Base-by-base conservation (phyloP, 2,329 filamentous ascomycete genomes). In the Neurospora sp. region DNA sequence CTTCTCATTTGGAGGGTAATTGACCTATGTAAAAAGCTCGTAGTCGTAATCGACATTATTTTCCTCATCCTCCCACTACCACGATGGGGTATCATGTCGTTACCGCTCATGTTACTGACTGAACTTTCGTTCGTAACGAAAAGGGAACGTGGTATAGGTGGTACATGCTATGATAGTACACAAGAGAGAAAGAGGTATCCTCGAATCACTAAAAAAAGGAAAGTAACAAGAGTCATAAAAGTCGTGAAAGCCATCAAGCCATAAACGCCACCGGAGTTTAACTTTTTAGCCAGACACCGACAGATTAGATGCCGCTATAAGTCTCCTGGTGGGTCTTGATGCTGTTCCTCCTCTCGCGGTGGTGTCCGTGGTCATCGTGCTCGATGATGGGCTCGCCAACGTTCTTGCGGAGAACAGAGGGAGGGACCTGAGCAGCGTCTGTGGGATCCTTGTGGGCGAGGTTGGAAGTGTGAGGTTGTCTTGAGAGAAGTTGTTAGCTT, bases 361-460 rank as follows among this genome's bases (percentile, higher is more conserved):
- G 79, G 68, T 87, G 82, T 0, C 68, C 42, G 4, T 75, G 72
- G 46, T 86, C 81, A 1, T 77, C 81, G 68, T 87, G 85, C 66
- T 80, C 78, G n/a, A 85, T 76, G 1, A 75, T 68, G 0, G 85
- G 83, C 1, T 78, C 79, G 2, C 85, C 85, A 43, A 86, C 72
- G 66, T 83, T 80, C 74, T 83, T 78, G 67, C 79, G 79, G 71
- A 89, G 66, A 0, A 85, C 82, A 1, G 86, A 88, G 5, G 86
- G 86, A 1, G 86, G 85, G 0, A 87, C 86, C 75, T 88, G 85
- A 0, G 86, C 79, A 1, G 86, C 86, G 72, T 88, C 86, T 19
- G 81, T 84, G 4, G 85, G 85, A 66, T 88, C 85, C 72, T 79
- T 79, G 67, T 75, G 69, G 46, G 69, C 68, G 6, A 71, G 67